These are phyloP conservation scores for Aristolochia californica DNA, from an alignment of 164 flowering plant species.

Conservation along the genomic window DNA sequence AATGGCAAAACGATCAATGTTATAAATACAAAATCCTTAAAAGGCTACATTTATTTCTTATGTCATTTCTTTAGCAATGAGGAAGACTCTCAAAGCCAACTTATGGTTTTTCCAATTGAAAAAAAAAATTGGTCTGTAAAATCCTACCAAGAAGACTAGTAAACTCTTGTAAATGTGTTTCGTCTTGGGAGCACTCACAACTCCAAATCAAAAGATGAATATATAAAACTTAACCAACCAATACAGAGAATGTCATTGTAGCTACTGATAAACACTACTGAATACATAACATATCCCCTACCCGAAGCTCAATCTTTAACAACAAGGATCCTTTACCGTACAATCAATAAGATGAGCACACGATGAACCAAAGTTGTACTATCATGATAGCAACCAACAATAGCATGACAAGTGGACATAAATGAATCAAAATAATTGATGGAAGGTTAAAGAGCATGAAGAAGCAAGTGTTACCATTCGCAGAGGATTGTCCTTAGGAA, in stretches of 20 bases:
- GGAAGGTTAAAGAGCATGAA: background rate
- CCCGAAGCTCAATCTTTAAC: background rate
- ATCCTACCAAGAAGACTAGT: too few relatives aligned
- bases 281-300: background rate
- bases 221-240: background rate
- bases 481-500: slow-evolving; percentile 81
- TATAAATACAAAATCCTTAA: too few relatives aligned
- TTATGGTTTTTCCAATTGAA: too few relatives aligned
- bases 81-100: too few relatives aligned
- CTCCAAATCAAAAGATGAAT: background rate
- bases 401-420: background rate
- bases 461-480: slow-evolving; percentile 44
- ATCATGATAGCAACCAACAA: background rate
- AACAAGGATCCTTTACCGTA: background rate
- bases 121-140: too few relatives aligned
- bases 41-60: too few relatives aligned
- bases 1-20: too few relatives aligned
- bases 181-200: too few relatives aligned
- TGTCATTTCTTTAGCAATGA: too few relatives aligned
- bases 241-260: background rate
- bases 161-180: too few relatives aligned
- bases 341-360: background rate
- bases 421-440: background rate
- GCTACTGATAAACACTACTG: background rate
- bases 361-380: background rate